Evolutionary conservation across 768 basidiomycete genomes (phyloP), one percentile per base, ranked within the genome.

Genomic region (Kwoniella dejecticola): DNA sequence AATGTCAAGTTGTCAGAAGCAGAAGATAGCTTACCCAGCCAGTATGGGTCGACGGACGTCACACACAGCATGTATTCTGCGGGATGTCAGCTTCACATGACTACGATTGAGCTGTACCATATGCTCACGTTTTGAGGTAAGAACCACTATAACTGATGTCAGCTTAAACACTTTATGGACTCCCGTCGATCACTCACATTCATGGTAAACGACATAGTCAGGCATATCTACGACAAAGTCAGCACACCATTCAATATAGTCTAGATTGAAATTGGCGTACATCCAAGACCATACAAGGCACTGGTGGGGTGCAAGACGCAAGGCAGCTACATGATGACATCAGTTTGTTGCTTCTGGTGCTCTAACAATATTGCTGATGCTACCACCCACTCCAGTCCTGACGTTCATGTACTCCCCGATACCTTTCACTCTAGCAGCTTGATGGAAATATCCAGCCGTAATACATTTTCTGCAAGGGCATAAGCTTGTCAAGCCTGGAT

Each of bases 331-430:
- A 8, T 45, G 10, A 40, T 57, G 12, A 10, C 24, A 49, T n/a
- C 30, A 44, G 19, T 17, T 7, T 7, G 41, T 6, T 42, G 19
- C 6, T 7, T 13, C n/a, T 40, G 24, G 10, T 42, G 41, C 5
- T 13, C 5, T 5, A 42, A 19, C 41, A 42, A 42, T 12, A 38
- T 38, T 38, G 8, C 36, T 38, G 36, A 38, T 17, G 36, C 36
- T 4, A 7, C 1, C 23, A 70, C 79, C 63, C 41, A 82, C 81
- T 30, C 81, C 96, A 24, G 94, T 92, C 46, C 96, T 86, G 67
- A 95, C 89, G 79, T 99, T 98, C 68, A 96, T 91, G 80, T 96
- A 99, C 80, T 99, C 96, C 62, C 95, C 95, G 66, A 98, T 97
- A 76, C 96, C 96, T 82, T 99, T 99, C 36, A 95, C 95, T 66